Conservation (phyloP, 2,329 filamentous ascomycete genomes). For the Cercospora janseana region DNA sequence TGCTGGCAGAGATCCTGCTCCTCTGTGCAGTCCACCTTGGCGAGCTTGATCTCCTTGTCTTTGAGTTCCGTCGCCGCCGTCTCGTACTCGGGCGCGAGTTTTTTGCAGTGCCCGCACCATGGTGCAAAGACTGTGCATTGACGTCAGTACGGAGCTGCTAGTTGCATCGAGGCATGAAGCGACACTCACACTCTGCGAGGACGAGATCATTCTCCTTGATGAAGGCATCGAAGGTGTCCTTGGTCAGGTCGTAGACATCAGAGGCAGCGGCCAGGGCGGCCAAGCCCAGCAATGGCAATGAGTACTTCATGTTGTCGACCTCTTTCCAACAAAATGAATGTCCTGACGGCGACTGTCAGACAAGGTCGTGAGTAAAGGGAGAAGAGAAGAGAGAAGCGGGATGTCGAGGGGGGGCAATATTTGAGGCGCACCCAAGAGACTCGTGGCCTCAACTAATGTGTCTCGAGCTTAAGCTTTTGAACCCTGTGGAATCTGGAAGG, state of each 20-base stretch:
- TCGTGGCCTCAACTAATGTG: constrained; percentile 3
- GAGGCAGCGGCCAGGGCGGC: constrained; percentile 59
- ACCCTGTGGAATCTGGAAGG: not conserved
- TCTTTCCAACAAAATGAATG: not conserved
- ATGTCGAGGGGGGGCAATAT: not conserved
- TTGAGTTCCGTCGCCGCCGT: constrained; percentile 79
- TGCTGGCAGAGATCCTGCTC: constrained; percentile 87
- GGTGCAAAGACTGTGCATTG: constrained; percentile 74
- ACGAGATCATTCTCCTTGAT: constrained; percentile 83
- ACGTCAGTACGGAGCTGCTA: constrained; percentile 3
- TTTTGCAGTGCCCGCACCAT: constrained; percentile 99
- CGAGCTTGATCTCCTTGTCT: constrained; percentile 81
- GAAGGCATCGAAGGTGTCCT: constrained; percentile 83
- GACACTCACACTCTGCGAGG: constrained; percentile 80
- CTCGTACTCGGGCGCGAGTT: constrained; percentile 89
- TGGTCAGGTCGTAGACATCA: constrained; percentile 77
- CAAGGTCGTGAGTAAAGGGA: constrained; percentile 1
- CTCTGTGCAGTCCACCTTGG: constrained; percentile 92
- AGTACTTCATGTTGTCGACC: constrained; percentile 29
- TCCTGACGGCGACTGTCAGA: too few relatives aligned
- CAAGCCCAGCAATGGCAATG: constrained; percentile 47
- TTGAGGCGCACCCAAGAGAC: not conserved
- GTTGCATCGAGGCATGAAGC: constrained; percentile 7
- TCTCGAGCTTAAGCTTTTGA: constrained; percentile 1
- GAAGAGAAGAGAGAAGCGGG: not conserved